Base-by-base conservation (phyloP, 2,329 filamentous ascomycete genomes). In the Cladosporium sp. region DNA sequence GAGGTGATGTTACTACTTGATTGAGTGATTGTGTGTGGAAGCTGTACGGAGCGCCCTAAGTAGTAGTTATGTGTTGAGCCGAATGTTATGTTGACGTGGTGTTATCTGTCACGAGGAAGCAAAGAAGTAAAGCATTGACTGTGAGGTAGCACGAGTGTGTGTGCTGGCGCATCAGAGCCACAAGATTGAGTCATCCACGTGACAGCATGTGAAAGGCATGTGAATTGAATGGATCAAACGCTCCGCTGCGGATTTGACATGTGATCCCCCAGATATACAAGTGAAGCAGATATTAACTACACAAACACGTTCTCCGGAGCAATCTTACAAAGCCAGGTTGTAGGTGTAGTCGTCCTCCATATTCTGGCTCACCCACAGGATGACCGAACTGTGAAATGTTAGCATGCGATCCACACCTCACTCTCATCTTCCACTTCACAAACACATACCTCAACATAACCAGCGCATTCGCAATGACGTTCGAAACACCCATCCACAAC, bases 301-400 rank as follows among this genome's bases (percentile, higher is more conserved):
- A 58, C 56, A 14, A 16, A 53, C 8, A 51, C 26, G 11, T 10
- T 64, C 36, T 23, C 53, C 30, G 25, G 16, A n/a, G 14, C 43
- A 21, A 46, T 23, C 23, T 67, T 72, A 90, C 69, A 90, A 82
- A 58, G 87, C 86, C 67, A 90, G 78, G 72, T 87, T 89, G 77
- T 90, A 90, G 32, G 87, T 89, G 75, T 90, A 90, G 72, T 90
- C 88, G 71, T 90, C 88, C 76, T 90, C 88, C 79, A 90, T 89
- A 72, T 90, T 90, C 81, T 90, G 88, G 60, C 86, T 87, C 30
- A 90, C 82, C 88, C 88, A 90, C 36, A 90, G 82, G 43, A 89
- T 85, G 58, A 86, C 81, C 28, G 86, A 86, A 73, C 87, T 89
- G 70, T 21, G 66, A 53, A 30, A 43, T 13, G 21, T 60, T 34